phyloP scores from a whole-genome alignment of 2,329 filamentous ascomycete species.

The Periglandula ipomoeae region DNA sequence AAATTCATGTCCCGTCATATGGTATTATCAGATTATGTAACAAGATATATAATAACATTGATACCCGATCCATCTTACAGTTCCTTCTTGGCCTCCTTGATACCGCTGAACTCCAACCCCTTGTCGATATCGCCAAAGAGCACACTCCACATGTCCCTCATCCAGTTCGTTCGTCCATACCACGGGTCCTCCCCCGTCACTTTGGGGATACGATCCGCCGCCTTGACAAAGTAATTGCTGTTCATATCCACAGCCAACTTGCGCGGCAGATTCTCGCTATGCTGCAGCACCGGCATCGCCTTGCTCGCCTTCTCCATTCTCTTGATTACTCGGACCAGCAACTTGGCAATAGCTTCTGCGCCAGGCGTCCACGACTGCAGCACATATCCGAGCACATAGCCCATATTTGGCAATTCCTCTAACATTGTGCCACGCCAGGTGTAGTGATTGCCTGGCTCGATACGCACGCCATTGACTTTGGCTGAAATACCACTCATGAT shows the following conservation, averaged over 20 bases:
- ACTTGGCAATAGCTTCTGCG: constrained; percentile 41
- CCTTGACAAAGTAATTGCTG: constrained; percentile 27
- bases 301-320: constrained; percentile 39
- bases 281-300: constrained; percentile 34
- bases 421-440: constrained; percentile 59
- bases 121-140: constrained; percentile 21
- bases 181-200: constrained; percentile 24
- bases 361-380: constrained; percentile 61
- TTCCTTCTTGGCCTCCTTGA: constrained; percentile 22
- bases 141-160: constrained; percentile 20
- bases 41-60: not conserved
- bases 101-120: constrained; percentile 21
- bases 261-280: constrained; percentile 15
- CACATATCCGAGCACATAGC: constrained; percentile 54
- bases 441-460: constrained; percentile 42
- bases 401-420: constrained; percentile 55
- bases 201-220: constrained; percentile 26
- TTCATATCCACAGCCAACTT: constrained; percentile 18
- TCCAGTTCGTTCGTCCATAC: constrained; percentile 25
- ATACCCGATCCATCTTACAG: not conserved
- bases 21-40: too few relatives aligned
- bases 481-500: constrained; percentile 45
- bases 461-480: constrained; percentile 41
- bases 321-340: constrained; percentile 41
- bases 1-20: not conserved